phyloP scores from a whole-genome alignment of 2,329 filamentous ascomycete species.

The Graphiopsis chlorocephala region DNA sequence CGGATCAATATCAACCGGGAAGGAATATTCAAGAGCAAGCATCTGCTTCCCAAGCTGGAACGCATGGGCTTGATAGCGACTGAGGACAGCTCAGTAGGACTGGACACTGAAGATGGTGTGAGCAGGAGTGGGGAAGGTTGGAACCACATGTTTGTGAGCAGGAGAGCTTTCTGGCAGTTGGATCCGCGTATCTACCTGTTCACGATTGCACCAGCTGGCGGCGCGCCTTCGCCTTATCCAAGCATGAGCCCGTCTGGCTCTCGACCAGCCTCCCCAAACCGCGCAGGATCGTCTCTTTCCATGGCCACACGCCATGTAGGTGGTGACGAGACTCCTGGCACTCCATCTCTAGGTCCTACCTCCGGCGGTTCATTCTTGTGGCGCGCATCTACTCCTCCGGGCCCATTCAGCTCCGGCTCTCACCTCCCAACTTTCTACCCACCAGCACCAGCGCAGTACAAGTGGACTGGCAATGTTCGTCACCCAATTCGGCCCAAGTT shows the following conservation, averaged over 20 bases:
- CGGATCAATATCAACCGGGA: slow-evolving; percentile 78
- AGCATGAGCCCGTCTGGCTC: slow-evolving; percentile 51
- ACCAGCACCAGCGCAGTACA: slow-evolving; percentile 77
- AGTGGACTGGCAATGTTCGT: slow-evolving; percentile 71
- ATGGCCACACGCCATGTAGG: slow-evolving; percentile 6
- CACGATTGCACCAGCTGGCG: slow-evolving; percentile 62
- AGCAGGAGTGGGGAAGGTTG: slow-evolving; percentile 59
- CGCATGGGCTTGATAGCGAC: slow-evolving; percentile 83
- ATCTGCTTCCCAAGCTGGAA: slow-evolving; percentile 85
- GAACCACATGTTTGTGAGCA: slow-evolving; percentile 77
- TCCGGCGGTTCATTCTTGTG: slow-evolving; percentile 22
- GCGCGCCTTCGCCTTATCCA: slow-evolving; percentile 43
- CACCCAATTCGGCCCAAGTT: slow-evolving; percentile 88
- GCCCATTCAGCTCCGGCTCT: slow-evolving; percentile 77
- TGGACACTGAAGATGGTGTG: slow-evolving; percentile 52
- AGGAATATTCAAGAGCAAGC: slow-evolving; percentile 80
- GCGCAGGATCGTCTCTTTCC: slow-evolving; percentile 20
- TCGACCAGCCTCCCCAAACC: slow-evolving; percentile 49
- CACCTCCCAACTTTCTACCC: slow-evolving; percentile 91
- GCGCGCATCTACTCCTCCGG: slow-evolving; percentile 40
- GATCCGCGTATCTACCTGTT: slow-evolving; percentile 86
- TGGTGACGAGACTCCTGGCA: slow-evolving; percentile 8
- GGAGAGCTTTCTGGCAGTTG: slow-evolving; percentile 86
- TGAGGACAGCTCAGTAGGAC: slow-evolving; percentile 71
- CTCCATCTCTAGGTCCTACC: slow-evolving; percentile 7